These are phyloP conservation scores for Chaetomium cochliodes DNA, from an alignment of 495 filamentous ascomycete species.

Conservation along the genomic window DNA sequence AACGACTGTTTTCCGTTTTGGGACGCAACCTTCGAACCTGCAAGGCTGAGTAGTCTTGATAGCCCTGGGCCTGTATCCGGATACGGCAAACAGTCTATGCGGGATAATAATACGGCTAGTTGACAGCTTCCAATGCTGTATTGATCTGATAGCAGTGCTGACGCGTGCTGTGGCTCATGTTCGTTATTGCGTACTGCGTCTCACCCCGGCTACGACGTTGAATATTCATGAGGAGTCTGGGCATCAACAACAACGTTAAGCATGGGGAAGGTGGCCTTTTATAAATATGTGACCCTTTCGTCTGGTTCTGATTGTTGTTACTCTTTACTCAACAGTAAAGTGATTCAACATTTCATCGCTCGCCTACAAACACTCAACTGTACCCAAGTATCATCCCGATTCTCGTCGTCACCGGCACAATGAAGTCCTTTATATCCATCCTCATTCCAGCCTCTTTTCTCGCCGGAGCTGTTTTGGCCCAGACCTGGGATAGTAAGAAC, in stretches of 20 bases:
- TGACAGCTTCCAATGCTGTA: not conserved
- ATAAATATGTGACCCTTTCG: not conserved
- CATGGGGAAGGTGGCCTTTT: not conserved
- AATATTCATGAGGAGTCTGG: not conserved
- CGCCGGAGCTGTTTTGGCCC: not conserved
- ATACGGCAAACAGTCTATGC: no score
- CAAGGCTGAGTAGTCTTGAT: no score
- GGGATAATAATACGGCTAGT: no score
- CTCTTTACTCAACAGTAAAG: no score
- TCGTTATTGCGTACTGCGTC: not conserved
- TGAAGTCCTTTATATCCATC: not conserved
- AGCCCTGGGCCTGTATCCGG: no score
- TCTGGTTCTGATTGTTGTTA: not conserved
- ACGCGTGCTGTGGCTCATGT: not conserved
- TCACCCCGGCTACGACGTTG: not conserved
- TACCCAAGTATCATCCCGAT: not conserved
- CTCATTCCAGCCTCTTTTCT: not conserved
- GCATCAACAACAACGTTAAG: not conserved
- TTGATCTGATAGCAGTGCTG: not conserved
- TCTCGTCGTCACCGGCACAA: not conserved
- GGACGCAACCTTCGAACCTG: no score
- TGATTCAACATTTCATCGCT: not conserved
- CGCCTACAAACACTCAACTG: not conserved
- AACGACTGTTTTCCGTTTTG: no score
- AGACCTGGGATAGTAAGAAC: not conserved